phyloP scores from a whole-genome alignment of 75 land plant genomes.

The Sequoiadendron giganteum region DNA sequence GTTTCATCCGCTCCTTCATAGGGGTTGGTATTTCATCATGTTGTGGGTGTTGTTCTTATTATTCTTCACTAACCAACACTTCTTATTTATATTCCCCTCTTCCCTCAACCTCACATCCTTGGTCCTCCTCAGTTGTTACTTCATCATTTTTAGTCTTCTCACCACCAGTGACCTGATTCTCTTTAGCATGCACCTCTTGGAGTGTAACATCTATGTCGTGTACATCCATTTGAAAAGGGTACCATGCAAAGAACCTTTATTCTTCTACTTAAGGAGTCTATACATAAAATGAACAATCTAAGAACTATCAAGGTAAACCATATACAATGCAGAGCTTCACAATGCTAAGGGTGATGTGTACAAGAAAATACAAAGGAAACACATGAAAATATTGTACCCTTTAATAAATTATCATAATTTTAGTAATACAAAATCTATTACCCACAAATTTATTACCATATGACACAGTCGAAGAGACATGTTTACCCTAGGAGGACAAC shows the following conservation, averaged over 20 bases:
- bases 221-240: background rate
- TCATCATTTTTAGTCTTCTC: background rate
- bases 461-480: background rate
- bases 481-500: background rate
- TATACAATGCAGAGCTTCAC: background rate
- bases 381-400: too few species aligned
- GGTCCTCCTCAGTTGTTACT: background rate
- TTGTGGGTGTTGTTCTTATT: background rate
- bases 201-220: background rate
- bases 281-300: background rate
- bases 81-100: slow-evolving; percentile 7
- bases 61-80: background rate
- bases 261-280: background rate
- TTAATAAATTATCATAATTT: background rate
- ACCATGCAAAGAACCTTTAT: background rate
- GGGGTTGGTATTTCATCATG: slow-evolving; percentile 19
- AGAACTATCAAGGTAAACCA: background rate
- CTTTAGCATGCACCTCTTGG: background rate
- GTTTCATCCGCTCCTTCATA: slow-evolving; percentile 36
- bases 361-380: background rate
- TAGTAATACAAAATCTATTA: background rate
- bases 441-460: background rate
- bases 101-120: background rate
- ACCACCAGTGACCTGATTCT: background rate
- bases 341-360: background rate